These are phyloP conservation scores for Coleophoma cylindrospora DNA, from an alignment of 2,329 filamentous ascomycete species.

Conservation along the genomic window DNA sequence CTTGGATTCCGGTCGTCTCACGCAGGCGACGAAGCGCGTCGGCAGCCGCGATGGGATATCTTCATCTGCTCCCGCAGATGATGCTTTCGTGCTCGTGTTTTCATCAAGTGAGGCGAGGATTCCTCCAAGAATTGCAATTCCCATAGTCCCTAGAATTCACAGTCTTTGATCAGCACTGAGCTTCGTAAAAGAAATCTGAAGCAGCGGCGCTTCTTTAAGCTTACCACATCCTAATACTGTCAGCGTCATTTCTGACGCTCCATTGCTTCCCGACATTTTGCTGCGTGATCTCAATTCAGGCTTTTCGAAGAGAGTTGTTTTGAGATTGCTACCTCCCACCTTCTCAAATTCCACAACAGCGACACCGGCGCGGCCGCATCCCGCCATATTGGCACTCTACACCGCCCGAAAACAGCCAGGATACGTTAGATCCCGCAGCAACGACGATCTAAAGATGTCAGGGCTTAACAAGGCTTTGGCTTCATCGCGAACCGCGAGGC, in stretches of 20 bases:
- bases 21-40: conserved; percentile 75
- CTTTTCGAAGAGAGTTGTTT: too few species aligned
- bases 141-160: conserved; percentile 63
- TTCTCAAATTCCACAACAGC: neutral
- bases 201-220: conserved; percentile 21
- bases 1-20: conserved; percentile 64
- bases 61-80: conserved; percentile 35
- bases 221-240: conserved; percentile 78
- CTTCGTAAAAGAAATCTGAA: neutral
- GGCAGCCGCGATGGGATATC: conserved; percentile 56
- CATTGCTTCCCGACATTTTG: conserved; percentile 1
- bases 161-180: neutral
- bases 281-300: too few species aligned
- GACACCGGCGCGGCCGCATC: too few species aligned
- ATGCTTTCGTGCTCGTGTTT: conserved; percentile 40
- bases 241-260: conserved; percentile 55
- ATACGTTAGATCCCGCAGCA: neutral
- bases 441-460: neutral
- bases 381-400: too few species aligned
- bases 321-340: neutral
- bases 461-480: neutral
- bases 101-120: conserved; percentile 66
- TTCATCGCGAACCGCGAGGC: neutral
- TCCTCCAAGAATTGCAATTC: conserved; percentile 76
- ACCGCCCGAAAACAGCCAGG: neutral